Evolutionary conservation across 2,329 filamentous ascomycete species (phyloP), one percentile per base, ranked within the genome.

Genomic region (Diaporthe australafricana): DNA sequence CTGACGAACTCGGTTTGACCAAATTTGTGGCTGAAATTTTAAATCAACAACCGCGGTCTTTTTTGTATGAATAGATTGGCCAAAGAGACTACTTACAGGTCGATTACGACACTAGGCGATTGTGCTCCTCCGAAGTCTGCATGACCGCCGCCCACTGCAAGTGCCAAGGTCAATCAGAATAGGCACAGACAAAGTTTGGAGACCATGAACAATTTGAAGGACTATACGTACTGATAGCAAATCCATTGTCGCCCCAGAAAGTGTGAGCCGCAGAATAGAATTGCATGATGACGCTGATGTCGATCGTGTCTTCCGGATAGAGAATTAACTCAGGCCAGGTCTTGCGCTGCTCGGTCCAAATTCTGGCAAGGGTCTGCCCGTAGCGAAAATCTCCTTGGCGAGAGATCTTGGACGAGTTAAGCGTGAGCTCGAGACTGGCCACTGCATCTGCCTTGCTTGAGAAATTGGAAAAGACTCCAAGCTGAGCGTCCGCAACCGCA

Each of bases 81-180:
- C 9, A 9, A 12, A 47, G 40, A 7, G 2, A 22, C 4, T 47
- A 45, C 68, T 70, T 45, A 70, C 68, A 70, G 60, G 38, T 70
- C 69, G 27, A 70, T 50, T 16, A 70, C 56, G 38, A 70, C 60
- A 50, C 69, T 70, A 20, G 57, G 69, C 32, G 57, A 66, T 50
- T 70, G 69, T 25, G 69, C 69, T n/a, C 69, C 69, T 47, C 69
- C 69, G 27, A 70, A 70, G 38, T 70, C 69, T 35, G 69, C 69
- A 14, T 70, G 69, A 17, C 69, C 69, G 9, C 69, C 69, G 40
- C 69, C 69, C 69, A 70, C 68, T 70, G 20, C 9, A 62, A 17
- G n/a, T 27, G 11, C 5, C 25, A 25, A 38, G 35, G 22, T 62
- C 35, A 60, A 30, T 57, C 6, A 50, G 11, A 47, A 16, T 47